These are phyloP conservation scores for Eragrostis curvula DNA, from an alignment of 176 grass and related monocot genomes.

Conservation along the genomic window DNA sequence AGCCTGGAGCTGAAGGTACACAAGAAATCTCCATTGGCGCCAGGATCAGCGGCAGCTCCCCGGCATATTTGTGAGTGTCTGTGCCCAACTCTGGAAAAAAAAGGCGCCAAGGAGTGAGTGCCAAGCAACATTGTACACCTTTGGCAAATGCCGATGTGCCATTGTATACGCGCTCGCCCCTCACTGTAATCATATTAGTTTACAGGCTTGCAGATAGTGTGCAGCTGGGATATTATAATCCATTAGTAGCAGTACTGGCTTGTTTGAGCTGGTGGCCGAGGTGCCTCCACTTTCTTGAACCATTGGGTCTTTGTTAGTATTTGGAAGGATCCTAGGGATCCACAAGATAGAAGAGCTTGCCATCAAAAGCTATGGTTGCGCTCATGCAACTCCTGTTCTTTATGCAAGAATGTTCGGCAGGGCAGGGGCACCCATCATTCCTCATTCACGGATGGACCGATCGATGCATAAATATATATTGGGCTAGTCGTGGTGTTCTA, in stretches of 20 bases:
- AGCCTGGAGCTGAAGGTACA: slow-evolving; percentile 42
- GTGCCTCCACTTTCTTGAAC: neutral
- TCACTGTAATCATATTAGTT: neutral
- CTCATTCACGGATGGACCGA: neutral
- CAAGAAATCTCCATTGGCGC: slow-evolving; percentile 43
- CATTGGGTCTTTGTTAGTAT: slow-evolving; percentile 36
- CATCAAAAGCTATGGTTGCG: neutral
- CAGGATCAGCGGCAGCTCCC: slow-evolving; percentile 54
- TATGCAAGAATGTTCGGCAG: slow-evolving; percentile 50
- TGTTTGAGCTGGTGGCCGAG: neutral
- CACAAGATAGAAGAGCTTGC: slow-evolving; percentile 19
- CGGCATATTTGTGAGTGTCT: slow-evolving; percentile 51
- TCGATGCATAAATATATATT: slow-evolving; percentile 12
- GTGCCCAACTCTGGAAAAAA: slow-evolving; percentile 44
- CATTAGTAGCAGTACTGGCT: neutral
- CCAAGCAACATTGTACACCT: slow-evolving; percentile 74
- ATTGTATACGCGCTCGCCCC: slow-evolving; percentile 16
- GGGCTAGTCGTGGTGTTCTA: slow-evolving; percentile 5
- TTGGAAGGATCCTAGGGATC: slow-evolving; percentile 48
- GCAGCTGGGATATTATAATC: neutral
- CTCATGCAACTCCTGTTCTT: neutral
- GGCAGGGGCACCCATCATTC: slow-evolving; percentile 24
- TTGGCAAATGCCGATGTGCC: slow-evolving; percentile 80
- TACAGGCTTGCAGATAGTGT: neutral
- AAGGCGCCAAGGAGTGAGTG: slow-evolving; percentile 51